Percentiles rank a stretch among this genome's conserved stretches.
phyloP scores from a whole-genome alignment of 352 stramenopile genomes.

The Phytophthora brassicae region DNA sequence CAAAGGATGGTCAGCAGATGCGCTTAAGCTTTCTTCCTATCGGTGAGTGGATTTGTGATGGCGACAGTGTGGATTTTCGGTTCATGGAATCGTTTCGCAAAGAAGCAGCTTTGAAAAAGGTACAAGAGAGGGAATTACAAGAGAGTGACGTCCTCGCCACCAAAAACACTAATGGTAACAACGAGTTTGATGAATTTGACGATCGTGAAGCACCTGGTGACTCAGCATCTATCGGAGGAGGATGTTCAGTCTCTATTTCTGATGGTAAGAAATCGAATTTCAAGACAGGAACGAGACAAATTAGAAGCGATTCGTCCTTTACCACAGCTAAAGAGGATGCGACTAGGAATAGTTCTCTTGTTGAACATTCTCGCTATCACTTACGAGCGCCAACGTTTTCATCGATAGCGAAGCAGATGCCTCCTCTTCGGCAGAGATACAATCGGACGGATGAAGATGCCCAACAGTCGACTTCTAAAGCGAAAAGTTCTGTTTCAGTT shows the following conservation, averaged over 20 bases:
- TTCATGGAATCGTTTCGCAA: slow-evolving; percentile 44
- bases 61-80: slow-evolving; percentile 34
- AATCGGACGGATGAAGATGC: not conserved
- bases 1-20: slow-evolving; percentile 43
- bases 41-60: slow-evolving; percentile 54
- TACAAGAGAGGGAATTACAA: not conserved
- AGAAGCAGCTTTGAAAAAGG: slow-evolving; percentile 15
- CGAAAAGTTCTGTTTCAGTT: not conserved
- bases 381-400: slow-evolving; percentile 18
- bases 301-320: not conserved
- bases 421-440: slow-evolving; percentile 9
- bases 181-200: slow-evolving; percentile 12
- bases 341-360: slow-evolving; percentile 2
- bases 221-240: not conserved
- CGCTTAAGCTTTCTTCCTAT: slow-evolving; percentile 45
- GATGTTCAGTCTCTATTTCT: not conserved
- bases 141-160: not conserved
- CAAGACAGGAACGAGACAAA: not conserved
- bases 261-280: not conserved
- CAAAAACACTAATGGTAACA: not conserved
- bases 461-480: not conserved
- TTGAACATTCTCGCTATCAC: slow-evolving; percentile 11
- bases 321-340: slow-evolving; percentile 4
- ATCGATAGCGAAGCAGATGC: slow-evolving; percentile 25
- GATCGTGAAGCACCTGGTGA: not conserved